Base-by-base conservation (phyloP, 2,329 filamentous ascomycete genomes). In the Alternaria incomplexa region DNA sequence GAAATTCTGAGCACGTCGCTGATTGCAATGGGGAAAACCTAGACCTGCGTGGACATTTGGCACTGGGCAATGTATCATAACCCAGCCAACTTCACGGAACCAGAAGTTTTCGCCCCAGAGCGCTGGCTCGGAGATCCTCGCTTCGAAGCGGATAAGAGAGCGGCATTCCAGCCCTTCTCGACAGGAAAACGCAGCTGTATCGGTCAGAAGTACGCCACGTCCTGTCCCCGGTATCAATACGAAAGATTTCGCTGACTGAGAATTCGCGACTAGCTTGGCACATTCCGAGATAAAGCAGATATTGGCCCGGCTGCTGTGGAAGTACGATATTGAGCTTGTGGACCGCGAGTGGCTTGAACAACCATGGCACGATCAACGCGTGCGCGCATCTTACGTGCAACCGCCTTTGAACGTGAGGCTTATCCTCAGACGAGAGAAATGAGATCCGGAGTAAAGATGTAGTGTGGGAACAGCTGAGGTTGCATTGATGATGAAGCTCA, bases 11-110 rank as follows among this genome's bases (percentile, higher is more conserved):
- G 13, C 32, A 36, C 32, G 8, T 36, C 32, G 32, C 32, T 36
- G 32, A 36, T 36, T n/a, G 15, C 15, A 36, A 36, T 36, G 32
- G 32, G 32, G 2, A 36, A 36, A 36, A 36, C 32, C 32, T 36
- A 36, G 22, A 60, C 50, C 5, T 40, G 28, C 15, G 44, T 60
- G 20, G 57, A 54, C 22, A 55, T 60, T 9, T 60, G 50, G 57
- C 50, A 60, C 23, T 60, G 57, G 57, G 40, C 50, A 8, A 60
- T 55, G 43, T 60, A 60, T 22, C 57, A 55, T n/a, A 60, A 60
- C 50, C 57, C 57, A 11, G 50, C 50, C 28, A 55, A 55, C 43
- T 60, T 55, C 20, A n/a, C 23, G 20, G 26, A 60, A 28, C 56
- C 56, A 4, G 47, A 52, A 25, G 32, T 52, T 6, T 58, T 58